Evolutionary conservation across 2,329 filamentous ascomycete genomes (phyloP).

Genomic region (Xylariaceae sp.): DNA sequence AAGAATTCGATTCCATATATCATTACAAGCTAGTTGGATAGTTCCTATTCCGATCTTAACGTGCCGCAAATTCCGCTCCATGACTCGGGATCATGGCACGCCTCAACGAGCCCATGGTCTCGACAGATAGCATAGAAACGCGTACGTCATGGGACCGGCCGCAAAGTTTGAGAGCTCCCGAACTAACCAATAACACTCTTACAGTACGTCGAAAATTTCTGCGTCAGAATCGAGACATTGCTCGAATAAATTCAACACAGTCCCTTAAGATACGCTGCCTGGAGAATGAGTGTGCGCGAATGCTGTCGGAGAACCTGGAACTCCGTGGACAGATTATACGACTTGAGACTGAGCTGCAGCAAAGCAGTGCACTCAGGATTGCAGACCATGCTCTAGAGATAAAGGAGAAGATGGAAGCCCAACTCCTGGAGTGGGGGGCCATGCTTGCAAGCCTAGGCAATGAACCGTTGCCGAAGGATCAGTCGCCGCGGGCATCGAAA

Average conservation of each 20-base stretch:
- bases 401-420: constrained; percentile 70
- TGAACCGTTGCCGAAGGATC: constrained; percentile 56
- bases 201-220: constrained; percentile 78
- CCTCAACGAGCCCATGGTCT: constrained; percentile 73
- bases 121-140: constrained; percentile 71
- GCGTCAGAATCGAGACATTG: constrained; percentile 83
- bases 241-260: constrained; percentile 76
- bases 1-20: constrained; percentile 7
- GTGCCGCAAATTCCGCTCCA: constrained; percentile 12
- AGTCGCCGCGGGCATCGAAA: constrained; percentile 45
- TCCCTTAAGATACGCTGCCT: constrained; percentile 76
- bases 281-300: constrained; percentile 73
- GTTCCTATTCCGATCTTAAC: constrained; percentile 12
- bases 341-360: constrained; percentile 68
- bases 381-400: constrained; percentile 70
- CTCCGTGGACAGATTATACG: constrained; percentile 71
- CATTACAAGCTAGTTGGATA: constrained; percentile 4
- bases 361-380: constrained; percentile 60
- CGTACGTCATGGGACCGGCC: constrained; percentile 52
- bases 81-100: constrained; percentile 67
- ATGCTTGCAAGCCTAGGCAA: constrained; percentile 68
- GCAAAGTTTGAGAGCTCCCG: not conserved
- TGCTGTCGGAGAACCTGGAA: constrained; percentile 78
- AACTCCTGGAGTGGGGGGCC: constrained; percentile 70
- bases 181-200: constrained; percentile 9